phyloP scores from a whole-genome alignment of 371 early-diverging fungal genomes.

The Syncephalastrum sp. region DNA sequence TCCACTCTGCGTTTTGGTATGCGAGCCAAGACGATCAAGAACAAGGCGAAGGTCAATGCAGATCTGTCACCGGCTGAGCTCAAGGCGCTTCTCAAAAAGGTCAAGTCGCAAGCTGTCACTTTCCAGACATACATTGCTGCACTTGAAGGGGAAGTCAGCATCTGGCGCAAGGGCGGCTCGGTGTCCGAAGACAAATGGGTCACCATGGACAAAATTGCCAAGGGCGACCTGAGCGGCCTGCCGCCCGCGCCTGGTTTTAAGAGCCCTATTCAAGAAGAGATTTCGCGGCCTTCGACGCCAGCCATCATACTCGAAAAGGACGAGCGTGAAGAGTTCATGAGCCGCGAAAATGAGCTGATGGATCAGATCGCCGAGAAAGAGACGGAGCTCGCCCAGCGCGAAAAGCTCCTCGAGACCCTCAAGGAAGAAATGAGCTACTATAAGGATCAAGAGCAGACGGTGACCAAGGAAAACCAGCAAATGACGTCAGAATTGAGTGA shows the following conservation, averaged over 20 bases:
- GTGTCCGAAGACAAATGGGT: slow-evolving; percentile 78
- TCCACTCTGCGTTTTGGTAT: slow-evolving; percentile 96
- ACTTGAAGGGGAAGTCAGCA: slow-evolving; percentile 82
- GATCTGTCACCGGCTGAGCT: slow-evolving; percentile 92
- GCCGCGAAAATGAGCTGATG: slow-evolving; percentile 91
- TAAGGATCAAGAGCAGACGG: slow-evolving; percentile 58
- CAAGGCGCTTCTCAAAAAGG: slow-evolving; percentile 87
- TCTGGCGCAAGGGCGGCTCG: slow-evolving; percentile 85
- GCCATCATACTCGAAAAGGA: slow-evolving; percentile 77
- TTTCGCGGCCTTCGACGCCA: slow-evolving; percentile 78
- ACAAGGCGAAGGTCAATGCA: slow-evolving; percentile 97
- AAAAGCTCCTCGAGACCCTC: slow-evolving; percentile 56
- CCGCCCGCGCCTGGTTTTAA: slow-evolving; percentile 54
- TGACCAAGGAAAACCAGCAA: slow-evolving; percentile 66
- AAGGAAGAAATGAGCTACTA: slow-evolving; percentile 65
- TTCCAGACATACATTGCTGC: slow-evolving; percentile 81
- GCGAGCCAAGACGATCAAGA: slow-evolving; percentile 97
- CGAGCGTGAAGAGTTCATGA: slow-evolving; percentile 91
- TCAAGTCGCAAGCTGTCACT: slow-evolving; percentile 75
- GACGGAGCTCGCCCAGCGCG: slow-evolving; percentile 56
- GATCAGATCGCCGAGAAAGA: slow-evolving; percentile 91
- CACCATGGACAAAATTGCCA: slow-evolving; percentile 64
- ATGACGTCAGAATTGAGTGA: slow-evolving; percentile 69
- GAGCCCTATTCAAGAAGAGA: slow-evolving; percentile 31
- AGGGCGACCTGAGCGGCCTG: slow-evolving; percentile 43